Percentiles rank a stretch among this genome's conserved stretches.
Conservation (phyloP, 2,329 filamentous ascomycete species). For the Fusarium sp. region DNA sequence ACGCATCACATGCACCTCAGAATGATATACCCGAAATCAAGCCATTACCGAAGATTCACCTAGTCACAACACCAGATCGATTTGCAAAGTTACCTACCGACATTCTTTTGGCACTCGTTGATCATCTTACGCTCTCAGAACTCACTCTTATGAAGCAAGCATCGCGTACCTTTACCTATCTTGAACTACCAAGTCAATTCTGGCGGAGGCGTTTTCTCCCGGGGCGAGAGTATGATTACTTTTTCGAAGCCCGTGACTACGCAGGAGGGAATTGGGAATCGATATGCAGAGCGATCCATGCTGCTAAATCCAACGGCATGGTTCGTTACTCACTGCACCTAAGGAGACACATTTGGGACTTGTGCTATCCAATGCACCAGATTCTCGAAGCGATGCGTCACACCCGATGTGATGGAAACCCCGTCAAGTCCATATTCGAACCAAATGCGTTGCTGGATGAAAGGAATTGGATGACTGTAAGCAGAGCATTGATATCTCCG, state of each 20-base stretch:
- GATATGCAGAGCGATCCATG: not conserved
- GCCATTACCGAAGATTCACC: not conserved
- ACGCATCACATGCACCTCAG: rapidly evolving
- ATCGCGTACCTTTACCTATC: not conserved
- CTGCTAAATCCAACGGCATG: not conserved
- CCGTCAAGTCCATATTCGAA: not conserved
- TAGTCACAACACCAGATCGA: not conserved
- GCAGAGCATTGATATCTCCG: not conserved
- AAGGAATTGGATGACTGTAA: not conserved
- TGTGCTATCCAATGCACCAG: not conserved
- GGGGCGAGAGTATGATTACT: not conserved
- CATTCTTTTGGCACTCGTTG: not conserved
- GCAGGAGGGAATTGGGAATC: not conserved
- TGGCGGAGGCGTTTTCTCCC: not conserved
- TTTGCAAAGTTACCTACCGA: not conserved
- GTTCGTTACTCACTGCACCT: not conserved
- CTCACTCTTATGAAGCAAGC: not conserved
- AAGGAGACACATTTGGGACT: not conserved
- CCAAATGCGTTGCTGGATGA: not conserved
- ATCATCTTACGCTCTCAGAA: not conserved
- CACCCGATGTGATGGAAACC: not conserved
- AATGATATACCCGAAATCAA: no score
- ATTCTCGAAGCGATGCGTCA: not conserved
- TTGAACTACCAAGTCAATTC: not conserved
- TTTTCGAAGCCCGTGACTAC: not conserved